Conservation (phyloP, 257 asterid species). For the Henckelia pumila region DNA sequence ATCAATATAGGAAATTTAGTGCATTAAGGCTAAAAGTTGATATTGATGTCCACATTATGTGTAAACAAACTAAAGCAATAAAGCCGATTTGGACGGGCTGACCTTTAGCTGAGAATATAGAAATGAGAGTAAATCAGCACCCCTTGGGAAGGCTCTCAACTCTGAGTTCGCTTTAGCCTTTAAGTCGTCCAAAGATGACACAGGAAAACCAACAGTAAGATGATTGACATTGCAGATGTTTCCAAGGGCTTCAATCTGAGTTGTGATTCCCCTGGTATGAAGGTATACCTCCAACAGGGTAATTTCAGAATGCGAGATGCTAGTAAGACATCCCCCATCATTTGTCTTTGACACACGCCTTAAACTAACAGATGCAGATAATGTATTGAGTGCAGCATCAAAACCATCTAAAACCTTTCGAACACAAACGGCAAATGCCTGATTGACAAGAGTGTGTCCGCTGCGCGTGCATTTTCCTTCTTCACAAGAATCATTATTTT, state of each 20-base stretch:
- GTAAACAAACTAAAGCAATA: slow-evolving; percentile 17
- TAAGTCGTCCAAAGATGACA: slow-evolving; percentile 52
- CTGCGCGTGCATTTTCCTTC: slow-evolving; percentile 24
- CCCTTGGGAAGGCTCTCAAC: slow-evolving; percentile 63
- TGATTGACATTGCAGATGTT: slow-evolving; percentile 70
- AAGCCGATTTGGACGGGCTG: slow-evolving; percentile 23
- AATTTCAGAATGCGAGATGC: slow-evolving; percentile 67
- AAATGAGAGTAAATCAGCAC: slow-evolving; percentile 79
- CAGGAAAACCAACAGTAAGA: slow-evolving; percentile 52
- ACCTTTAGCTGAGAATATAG: slow-evolving; percentile 88
- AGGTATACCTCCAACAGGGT: slow-evolving; percentile 84
- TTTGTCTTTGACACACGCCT: slow-evolving; percentile 53
- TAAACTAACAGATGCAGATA: slow-evolving; percentile 66
- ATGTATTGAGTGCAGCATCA: slow-evolving; percentile 69
- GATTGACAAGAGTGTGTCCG: slow-evolving; percentile 65
- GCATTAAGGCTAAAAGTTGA: slow-evolving; percentile 21
- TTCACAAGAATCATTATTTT: slow-evolving; percentile 28
- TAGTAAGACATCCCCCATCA: slow-evolving; percentile 71
- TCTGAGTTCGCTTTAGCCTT: slow-evolving; percentile 49
- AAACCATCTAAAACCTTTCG: slow-evolving; percentile 75
- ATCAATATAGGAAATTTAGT: slow-evolving; percentile 16
- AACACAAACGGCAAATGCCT: slow-evolving; percentile 90
- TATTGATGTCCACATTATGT: slow-evolving; percentile 24
- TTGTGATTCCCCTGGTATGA: slow-evolving; percentile 71
- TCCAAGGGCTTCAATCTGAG: slow-evolving; percentile 91